Conservation (phyloP, 305 asterid genomes). For the Rubia balearica region DNA sequence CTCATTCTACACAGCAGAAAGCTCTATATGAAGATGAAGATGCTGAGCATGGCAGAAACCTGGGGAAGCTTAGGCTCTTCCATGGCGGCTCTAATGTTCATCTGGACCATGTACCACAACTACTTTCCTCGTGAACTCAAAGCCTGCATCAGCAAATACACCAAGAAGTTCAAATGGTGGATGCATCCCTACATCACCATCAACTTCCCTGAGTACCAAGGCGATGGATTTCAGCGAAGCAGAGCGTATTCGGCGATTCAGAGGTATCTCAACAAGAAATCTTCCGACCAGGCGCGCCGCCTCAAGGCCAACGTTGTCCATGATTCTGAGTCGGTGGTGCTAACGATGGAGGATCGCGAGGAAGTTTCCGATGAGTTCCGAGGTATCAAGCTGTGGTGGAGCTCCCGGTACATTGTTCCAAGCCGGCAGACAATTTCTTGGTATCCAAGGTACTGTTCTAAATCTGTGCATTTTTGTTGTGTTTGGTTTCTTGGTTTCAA, state of each 20-base stretch:
- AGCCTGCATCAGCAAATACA: neutral
- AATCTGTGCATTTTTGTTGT: no score
- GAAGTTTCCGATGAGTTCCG: neutral
- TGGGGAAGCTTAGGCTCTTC: neutral
- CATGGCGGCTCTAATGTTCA: slow-evolving; percentile 25
- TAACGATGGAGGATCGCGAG: neutral
- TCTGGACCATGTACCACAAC: slow-evolving; percentile 28
- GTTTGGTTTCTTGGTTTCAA: no score
- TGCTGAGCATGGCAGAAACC: neutral
- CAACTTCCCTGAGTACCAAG: slow-evolving; percentile 34
- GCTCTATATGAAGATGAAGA: no score
- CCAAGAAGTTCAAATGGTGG: neutral
- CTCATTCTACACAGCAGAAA: no score
- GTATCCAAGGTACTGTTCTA: no score
- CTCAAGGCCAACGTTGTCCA: neutral
- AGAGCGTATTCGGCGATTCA: neutral
- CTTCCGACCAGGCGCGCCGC: neutral
- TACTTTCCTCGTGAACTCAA: slow-evolving; percentile 31
- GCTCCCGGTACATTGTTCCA: no score
- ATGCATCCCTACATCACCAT: neutral
- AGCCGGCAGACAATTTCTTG: no score
- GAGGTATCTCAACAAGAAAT: neutral
- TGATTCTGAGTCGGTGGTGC: neutral
- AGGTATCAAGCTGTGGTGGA: neutral
- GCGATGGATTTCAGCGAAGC: neutral